Evolutionary conservation across 257 asterid species (phyloP).

Genomic region (Gynochthodes officinalis): DNA sequence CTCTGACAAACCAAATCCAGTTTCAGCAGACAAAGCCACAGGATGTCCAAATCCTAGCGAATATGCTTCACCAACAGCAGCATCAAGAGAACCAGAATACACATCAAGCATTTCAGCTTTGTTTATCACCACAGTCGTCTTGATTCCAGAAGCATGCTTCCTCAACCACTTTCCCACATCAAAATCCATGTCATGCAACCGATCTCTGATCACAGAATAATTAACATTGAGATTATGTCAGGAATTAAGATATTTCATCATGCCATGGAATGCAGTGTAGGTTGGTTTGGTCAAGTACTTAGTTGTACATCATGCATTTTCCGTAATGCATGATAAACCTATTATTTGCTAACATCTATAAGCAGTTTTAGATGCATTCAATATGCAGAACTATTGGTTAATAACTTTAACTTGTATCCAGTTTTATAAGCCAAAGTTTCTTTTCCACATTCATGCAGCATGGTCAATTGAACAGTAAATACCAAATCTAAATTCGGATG

Average conservation of each 20-base stretch:
- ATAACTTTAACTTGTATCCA: neutral
- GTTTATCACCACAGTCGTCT: conserved; percentile 77
- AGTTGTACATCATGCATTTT: neutral
- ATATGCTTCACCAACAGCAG: conserved; percentile 83
- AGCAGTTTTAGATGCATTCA: neutral
- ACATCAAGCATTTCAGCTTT: conserved; percentile 92
- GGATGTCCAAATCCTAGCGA: conserved; percentile 94
- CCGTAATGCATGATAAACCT: neutral
- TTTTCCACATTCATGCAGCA: neutral
- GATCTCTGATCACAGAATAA: conserved; percentile 52
- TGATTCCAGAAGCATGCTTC: conserved; percentile 76
- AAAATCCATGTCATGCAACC: conserved; percentile 78
- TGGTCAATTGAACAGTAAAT: too few relatives aligned
- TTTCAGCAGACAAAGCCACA: conserved; percentile 91
- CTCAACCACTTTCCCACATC: conserved; percentile 98
- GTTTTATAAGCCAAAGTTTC: neutral
- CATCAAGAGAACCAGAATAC: conserved; percentile 65
- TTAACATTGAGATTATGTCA: neutral
- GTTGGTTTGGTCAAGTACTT: neutral
- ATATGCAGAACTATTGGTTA: neutral
- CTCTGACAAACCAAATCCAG: conserved; percentile 82
- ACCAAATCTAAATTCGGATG: neutral
- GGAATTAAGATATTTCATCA: neutral
- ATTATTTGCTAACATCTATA: neutral
- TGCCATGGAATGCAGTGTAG: neutral